Evolutionary conservation across 129 eudicot species (phyloP), one percentile per base, ranked within the genome.

Genomic region (Escallonia herrerae): DNA sequence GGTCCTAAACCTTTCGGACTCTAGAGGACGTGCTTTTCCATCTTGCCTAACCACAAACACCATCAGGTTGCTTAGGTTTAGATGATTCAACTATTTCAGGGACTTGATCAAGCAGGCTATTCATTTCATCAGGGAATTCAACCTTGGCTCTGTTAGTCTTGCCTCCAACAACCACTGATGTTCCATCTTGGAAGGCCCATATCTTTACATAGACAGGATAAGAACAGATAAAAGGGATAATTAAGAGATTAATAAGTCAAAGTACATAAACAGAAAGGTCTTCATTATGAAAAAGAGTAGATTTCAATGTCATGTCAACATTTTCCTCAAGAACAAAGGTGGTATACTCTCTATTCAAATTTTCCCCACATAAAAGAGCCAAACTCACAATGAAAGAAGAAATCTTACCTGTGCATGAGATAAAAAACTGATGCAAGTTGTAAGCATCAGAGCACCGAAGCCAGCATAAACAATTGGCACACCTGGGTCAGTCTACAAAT

Each of bases 381-480:
- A 62, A 74, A 60, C 11, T 7, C 3, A 44, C 2, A 39, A 45
- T 40, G 37, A 41, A 37, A 53, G 22, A 54, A 2, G 58, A 9
- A 5, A 6, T 42, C 59, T 57, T 72, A 94, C 97, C 99, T 94
- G 99, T 65, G 97, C 60, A 74, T 89, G 99, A 43, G 99, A 89
- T 44, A 94, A 60, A 66, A 67, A 94, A 74, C 99, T 94, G 65
- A 94, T 74, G 85, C 97, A 89, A 42, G 99, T 94, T 56, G 99
- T 94, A 76, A 94, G 97, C 99, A 94, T 94, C 22, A 94, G 82
- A 60, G 84, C 86, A 72, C 99, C 99, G 63, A 94, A 94, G 33
- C 99, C 99, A 69, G 97, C 88, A 73, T 94, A 94, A 43, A 94
- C 99, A 51, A 87, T 79, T 22, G 99, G 99, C 72, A 94, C 96